Evolutionary conservation across 208 protist genomes (phyloP), one percentile per base, ranked within the genome.

Genomic region (Baffinella frigidus): DNA sequence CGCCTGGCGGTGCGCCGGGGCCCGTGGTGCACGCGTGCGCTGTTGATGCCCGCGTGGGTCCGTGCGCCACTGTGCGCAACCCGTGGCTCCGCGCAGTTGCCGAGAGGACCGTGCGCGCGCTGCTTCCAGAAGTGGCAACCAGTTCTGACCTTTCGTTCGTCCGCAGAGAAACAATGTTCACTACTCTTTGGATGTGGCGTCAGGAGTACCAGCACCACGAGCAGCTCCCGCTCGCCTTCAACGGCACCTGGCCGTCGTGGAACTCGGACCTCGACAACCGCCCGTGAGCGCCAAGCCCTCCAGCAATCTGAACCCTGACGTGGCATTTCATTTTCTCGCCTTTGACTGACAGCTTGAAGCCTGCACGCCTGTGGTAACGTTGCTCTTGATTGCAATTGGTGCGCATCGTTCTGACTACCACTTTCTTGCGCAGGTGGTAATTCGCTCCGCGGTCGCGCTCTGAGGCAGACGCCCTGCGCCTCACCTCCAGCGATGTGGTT

Each of bases 161-260:
- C 0, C n/a, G 74, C 74, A 84, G 74, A 84, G 68, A 43, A 38
- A 61, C 45, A 10, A 90, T 90, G 83, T 90, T 90, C 83, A 41
- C 33, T 9, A 90, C 83, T 44, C 72, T 92, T 5, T 92, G 89
- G 89, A 81, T 92, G 89, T 92, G 89, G 89, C 89, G 89, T 48
- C 89, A 92, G 68, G 89, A 92, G 89, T 92, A 92, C 89, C 89
- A 92, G 89, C 89, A 92, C 68, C 89, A 92, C 48, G 89, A 92
- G 89, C 89, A 92, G 89, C 89, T 92, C n/a, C 89, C 89, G 33
- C 67, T 92, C 44, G 89, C 89, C 89, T 92, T 92, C 89, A 92
- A 92, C 89, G 89, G 89, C 89, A 92, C 89, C 72, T 92, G 89
- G 89, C 89, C 89, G 44, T 92, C 89, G 72, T 92, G 89, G 89